Conservation (phyloP, 306 rosid species). For the Sindora glabra region DNA sequence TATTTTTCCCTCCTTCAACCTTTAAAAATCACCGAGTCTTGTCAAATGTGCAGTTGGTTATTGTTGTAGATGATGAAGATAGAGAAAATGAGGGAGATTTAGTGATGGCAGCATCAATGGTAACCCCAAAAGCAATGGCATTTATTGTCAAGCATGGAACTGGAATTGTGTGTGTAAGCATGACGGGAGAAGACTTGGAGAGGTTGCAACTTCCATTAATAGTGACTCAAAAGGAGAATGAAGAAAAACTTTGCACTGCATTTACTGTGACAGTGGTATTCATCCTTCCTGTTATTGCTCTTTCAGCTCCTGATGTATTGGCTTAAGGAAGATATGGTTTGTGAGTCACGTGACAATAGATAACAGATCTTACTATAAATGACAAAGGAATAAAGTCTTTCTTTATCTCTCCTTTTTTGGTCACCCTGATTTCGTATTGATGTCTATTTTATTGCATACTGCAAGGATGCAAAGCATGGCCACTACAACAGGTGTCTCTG, state of each 20-base stretch:
- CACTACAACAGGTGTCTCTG: constrained; percentile 60
- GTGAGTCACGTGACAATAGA: neutral
- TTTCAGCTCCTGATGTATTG: neutral
- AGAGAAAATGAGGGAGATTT: constrained; percentile 40
- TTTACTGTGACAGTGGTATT: constrained; percentile 30
- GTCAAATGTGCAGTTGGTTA: constrained; percentile 24
- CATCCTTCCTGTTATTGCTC: neutral
- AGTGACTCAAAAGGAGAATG: constrained; percentile 23
- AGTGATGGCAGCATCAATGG: constrained; percentile 30
- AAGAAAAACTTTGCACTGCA: constrained; percentile 30
- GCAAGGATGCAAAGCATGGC: constrained; percentile 51
- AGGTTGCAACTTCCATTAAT: constrained; percentile 31
- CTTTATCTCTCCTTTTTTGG: neutral
- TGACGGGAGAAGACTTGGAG: constrained; percentile 29
- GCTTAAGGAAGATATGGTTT: neutral
- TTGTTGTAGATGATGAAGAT: constrained; percentile 35
- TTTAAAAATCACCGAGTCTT: neutral
- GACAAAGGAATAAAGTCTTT: neutral
- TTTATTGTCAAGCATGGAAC: constrained; percentile 30
- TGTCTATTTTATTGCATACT: constrained; percentile 12
- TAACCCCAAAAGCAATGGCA: constrained; percentile 25
- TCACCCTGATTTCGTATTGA: too few relatives aligned
- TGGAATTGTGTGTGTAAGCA: constrained; percentile 36
- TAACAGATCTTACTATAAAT: neutral
- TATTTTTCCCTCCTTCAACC: neutral